Base-by-base conservation (phyloP, 129 eudicot species). In the Artemisia argyi region DNA sequence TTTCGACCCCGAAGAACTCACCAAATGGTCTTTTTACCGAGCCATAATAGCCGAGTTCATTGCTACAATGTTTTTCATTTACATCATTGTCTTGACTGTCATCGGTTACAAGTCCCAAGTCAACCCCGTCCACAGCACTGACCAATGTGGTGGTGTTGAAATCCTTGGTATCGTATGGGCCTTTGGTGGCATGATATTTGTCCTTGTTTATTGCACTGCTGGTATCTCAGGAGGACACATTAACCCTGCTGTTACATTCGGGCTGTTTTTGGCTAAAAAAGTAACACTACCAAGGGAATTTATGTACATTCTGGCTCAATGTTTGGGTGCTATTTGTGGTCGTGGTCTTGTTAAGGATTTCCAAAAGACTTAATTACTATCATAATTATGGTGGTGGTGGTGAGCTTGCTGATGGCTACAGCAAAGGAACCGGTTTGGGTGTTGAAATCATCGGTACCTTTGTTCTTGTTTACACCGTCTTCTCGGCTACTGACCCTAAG, bases 401-500 rank as follows among this genome's bases (percentile, higher is more conserved):
- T 9, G 24, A n/a, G 20, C 22, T 55, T 15, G 61, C 20, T 11
- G 22, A 55, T 55, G 61, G 19, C 11, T 55, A 55, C 61, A 55
- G 11, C 11, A 55, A 68, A 44, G 93, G 93, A 19, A 80, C 81
- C 3, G 89, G 86, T 0, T 75, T 87, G 65, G 86, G 85, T 49
- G 88, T 88, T 15, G 92, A 86, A 74, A 86, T 86, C 11, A 83
- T 87, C 50, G 92, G 92, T 13, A 87, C 88, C 22, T 87, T 86
- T 63, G 88, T 83, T 63, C 79, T 86, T 77, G 91, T 86, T 28
- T 86, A 86, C 81, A 83, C 87, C 30, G 91, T 86, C 20, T 86
- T 86, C 81, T 79, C 91, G 2, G 85, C 88, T 71, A 87, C 92
- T 76, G 88, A 87, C 48, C 92, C 93, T 13, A 87, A 87, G 80